phyloP scores from a whole-genome alignment of 2,329 filamentous ascomycete species.

The Aureobasidium sp. region DNA sequence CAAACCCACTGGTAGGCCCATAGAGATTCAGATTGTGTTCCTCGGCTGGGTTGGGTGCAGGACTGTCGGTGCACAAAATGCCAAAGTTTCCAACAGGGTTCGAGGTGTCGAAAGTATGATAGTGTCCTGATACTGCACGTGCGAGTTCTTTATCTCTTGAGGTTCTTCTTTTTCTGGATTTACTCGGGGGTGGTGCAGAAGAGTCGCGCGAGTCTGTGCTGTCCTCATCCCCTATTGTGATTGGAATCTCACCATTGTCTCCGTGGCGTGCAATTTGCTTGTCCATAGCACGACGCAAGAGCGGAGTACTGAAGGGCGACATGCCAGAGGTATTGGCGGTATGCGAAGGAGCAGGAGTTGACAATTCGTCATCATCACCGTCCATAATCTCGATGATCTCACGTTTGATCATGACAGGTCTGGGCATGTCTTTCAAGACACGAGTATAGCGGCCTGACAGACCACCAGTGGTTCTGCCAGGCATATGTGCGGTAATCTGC shows the following conservation, averaged over 20 bases:
- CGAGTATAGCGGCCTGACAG: constrained; percentile 21
- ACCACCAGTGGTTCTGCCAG: constrained; percentile 22
- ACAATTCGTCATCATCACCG: constrained; percentile 2
- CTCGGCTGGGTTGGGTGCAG: neutral
- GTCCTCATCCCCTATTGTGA: neutral
- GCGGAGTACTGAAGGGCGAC: neutral
- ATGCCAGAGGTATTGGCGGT: neutral
- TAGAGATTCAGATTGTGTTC: neutral
- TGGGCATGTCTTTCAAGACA: constrained; percentile 8
- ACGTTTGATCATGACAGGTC: constrained; percentile 7
- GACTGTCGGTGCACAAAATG: neutral
- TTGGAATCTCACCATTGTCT: neutral
- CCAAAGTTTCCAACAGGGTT: neutral
- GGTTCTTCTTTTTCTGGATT: neutral
- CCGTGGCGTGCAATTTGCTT: constrained; percentile 4
- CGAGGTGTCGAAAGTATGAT: constrained; percentile 5
- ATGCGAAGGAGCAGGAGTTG: neutral
- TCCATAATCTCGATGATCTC: constrained; percentile 21
- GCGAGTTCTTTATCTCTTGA: neutral
- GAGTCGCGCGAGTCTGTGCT: constrained; percentile 2
- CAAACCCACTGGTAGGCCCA: constrained; percentile 6
- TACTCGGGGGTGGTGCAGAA: neutral
- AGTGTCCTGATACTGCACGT: neutral
- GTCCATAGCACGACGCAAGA: constrained; percentile 9
- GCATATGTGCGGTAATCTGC: constrained; percentile 28